Conservation (phyloP, 1,284 basidiomycete genomes). For the Singerocomus rubriflavus region DNA sequence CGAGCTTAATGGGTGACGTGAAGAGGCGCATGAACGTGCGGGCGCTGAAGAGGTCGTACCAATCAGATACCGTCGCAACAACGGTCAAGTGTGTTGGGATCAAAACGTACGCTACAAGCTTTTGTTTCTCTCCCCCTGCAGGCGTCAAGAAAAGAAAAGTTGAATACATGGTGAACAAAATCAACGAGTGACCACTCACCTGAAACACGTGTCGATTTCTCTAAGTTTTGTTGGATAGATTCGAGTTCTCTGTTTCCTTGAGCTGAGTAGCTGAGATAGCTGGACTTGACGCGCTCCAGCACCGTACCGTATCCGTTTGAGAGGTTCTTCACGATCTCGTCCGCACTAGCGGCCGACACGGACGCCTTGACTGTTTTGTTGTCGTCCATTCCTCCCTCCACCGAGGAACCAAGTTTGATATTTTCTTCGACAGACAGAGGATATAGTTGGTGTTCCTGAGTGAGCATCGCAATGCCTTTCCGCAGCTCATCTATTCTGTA, state of each 20-base stretch:
- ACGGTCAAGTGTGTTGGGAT: background rate
- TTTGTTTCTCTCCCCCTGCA: constrained; percentile 41
- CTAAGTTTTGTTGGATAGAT: constrained; percentile 32
- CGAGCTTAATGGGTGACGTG: constrained; percentile 41
- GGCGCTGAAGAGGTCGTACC: constrained; percentile 21
- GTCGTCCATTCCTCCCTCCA: constrained; percentile 26
- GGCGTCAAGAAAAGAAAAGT: background rate
- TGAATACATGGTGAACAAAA: background rate
- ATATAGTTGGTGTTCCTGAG: constrained; percentile 82
- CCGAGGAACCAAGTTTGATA: constrained; percentile 52
- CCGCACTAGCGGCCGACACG: constrained; percentile 38
- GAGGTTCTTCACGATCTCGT: constrained; percentile 29
- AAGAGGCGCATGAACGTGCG: constrained; percentile 45
- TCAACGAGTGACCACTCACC: constrained; percentile 7
- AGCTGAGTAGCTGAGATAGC: constrained; percentile 30
- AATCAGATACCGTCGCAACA: background rate
- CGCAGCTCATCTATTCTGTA: constrained; percentile 72
- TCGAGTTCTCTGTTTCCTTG: constrained; percentile 35
- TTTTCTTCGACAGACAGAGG: constrained; percentile 85
- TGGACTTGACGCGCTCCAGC: constrained; percentile 33
- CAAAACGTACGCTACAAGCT: constrained; percentile 37
- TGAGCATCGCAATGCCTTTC: constrained; percentile 79
- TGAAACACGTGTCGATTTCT: constrained; percentile 38
- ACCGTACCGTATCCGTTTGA: constrained; percentile 21
- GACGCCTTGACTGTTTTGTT: constrained; percentile 34